A percentile compares a stretch with the other conserved stretches of the same genome.
Evolutionary conservation across 2,329 filamentous ascomycete species (phyloP).

Genomic region (Fusarium haematococcum): DNA sequence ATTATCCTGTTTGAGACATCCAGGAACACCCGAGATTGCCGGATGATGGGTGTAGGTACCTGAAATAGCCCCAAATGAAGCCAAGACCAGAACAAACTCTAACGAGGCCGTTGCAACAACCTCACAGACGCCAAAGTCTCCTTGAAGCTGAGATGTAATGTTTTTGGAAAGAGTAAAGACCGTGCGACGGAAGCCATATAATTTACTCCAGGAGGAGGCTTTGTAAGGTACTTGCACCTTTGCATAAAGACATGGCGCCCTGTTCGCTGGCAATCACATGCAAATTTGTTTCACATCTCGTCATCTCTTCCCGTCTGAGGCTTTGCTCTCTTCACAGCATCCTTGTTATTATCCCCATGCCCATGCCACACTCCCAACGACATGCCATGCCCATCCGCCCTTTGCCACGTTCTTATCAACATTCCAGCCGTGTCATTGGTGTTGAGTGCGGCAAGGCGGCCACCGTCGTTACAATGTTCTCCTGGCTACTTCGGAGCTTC

Average conservation of each 20-base stretch:
- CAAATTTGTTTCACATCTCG: conserved; percentile 38
- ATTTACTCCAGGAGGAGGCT: conserved; percentile 3
- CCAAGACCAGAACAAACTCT: not conserved
- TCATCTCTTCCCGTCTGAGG: conserved; percentile 25
- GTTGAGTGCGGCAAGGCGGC: conserved; percentile 17
- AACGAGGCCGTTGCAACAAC: not conserved
- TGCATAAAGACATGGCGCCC: conserved; percentile 9
- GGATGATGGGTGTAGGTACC: not conserved
- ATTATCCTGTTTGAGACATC: conserved; percentile 21
- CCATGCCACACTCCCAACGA: conserved; percentile 18
- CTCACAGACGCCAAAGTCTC: not conserved
- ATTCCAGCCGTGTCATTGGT: conserved; percentile 34
- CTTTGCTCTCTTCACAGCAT: conserved; percentile 2
- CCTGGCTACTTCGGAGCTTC: conserved; percentile 16
- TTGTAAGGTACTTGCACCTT: conserved; percentile 13
- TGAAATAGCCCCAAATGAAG: not conserved
- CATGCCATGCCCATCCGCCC: conserved; percentile 32
- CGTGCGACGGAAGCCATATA: not conserved
- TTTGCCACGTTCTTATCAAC: conserved; percentile 39
- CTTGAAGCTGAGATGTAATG: not conserved
- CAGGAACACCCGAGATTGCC: conserved; percentile 17
- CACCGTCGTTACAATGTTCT: conserved; percentile 8
- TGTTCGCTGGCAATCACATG: conserved; percentile 38
- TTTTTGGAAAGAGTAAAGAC: not conserved
- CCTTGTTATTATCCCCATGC: conserved; percentile 5